Percentiles rank a stretch among this genome's conserved stretches.
These are phyloP conservation scores for Hericium erinaceus DNA, from an alignment of 768 basidiomycete species.

Conservation along the genomic window DNA sequence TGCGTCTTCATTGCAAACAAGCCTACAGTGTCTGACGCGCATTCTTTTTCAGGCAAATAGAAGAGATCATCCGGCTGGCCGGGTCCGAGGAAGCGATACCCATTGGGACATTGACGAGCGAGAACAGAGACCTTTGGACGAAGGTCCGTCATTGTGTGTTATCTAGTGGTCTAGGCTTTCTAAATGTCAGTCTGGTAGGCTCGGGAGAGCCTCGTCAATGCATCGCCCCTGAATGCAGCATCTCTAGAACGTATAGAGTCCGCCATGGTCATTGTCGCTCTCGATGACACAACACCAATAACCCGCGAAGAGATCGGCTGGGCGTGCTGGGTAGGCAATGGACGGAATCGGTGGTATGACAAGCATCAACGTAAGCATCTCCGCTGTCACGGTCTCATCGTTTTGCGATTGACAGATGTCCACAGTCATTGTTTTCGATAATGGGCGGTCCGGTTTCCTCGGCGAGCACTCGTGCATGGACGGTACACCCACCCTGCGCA, in stretches of 20 bases:
- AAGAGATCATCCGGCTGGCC: conserved; percentile 55
- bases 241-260: conserved; percentile 78
- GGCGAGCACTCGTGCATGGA: conserved; percentile 88
- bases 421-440: conserved; percentile 87
- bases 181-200: conserved; percentile 26
- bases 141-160: conserved; percentile 38
- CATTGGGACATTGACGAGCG: conserved; percentile 79
- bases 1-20: conserved; percentile 20
- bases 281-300: conserved; percentile 77
- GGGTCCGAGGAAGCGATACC: conserved; percentile 34
- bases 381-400: neutral
- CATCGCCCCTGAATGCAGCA: conserved; percentile 54
- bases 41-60: conserved; percentile 42
- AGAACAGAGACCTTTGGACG: conserved; percentile 87
- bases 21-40: neutral
- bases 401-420: neutral
- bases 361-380: conserved; percentile 72
- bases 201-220: conserved; percentile 51
- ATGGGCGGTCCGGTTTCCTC: conserved; percentile 89
- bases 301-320: conserved; percentile 78
- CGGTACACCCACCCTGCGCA: conserved; percentile 87
- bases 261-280: conserved; percentile 76
- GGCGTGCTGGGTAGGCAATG: conserved; percentile 84
- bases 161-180: conserved; percentile 6
- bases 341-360: conserved; percentile 89